Evolutionary conservation across 345 rosid species (phyloP).

Genomic region (Populus ilicifolia): DNA sequence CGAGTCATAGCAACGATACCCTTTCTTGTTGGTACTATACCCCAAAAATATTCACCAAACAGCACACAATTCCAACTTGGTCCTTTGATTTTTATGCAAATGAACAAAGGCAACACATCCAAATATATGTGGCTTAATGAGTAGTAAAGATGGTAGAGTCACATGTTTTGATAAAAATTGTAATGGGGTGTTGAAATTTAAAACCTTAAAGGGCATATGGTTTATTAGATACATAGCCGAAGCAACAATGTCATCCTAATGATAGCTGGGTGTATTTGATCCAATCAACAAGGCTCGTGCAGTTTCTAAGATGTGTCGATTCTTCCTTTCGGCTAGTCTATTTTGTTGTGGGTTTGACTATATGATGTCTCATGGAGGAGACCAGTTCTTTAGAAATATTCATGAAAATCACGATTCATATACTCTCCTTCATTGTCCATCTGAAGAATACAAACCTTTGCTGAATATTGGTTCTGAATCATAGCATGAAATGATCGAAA

Average conservation of each 20-base stretch:
- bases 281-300: not conserved
- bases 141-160: not conserved
- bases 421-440: not conserved
- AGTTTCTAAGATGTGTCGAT: not conserved
- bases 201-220: not conserved
- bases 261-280: not conserved
- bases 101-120: conserved; percentile 3
- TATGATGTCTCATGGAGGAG: not conserved
- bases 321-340: not conserved
- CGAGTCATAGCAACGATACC: not conserved
- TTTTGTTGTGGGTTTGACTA: not conserved
- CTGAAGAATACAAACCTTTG: not conserved
- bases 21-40: not conserved
- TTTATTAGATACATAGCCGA: not conserved
- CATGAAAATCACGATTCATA: not conserved
- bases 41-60: not conserved
- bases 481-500: not conserved
- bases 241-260: not conserved
- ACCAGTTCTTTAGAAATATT: not conserved
- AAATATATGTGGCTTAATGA: not conserved
- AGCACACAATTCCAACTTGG: not conserved
- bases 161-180: not conserved
- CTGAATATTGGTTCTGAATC: not conserved
- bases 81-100: not conserved
- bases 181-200: not conserved